Base-by-base conservation (phyloP, 306 rosid genomes). In the Cyclanthera cordifolia region DNA sequence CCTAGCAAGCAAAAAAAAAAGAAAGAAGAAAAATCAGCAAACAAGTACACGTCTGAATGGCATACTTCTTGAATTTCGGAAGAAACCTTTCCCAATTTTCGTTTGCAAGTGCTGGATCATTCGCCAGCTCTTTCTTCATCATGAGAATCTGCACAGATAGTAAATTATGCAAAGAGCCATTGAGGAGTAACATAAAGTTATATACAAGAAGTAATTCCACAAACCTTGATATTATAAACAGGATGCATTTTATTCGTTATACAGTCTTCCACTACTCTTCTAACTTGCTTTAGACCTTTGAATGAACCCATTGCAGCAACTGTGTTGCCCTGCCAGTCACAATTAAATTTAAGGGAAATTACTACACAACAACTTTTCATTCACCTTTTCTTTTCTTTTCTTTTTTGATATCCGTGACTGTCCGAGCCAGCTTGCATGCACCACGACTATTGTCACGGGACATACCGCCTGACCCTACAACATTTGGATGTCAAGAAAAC, bases 41-140 rank as follows among this genome's bases (percentile, higher is more conserved):
- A 49, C 10, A 28, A 68, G 58, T 16, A 30, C 27, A 46, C 2
- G 17, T 11, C 34, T 10, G 28, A 28, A 34, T 28, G 53, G 5
- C 82, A 4, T 89, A 93, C 98, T 86, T 93, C 67, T 89, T 89
- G 79, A 89, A 93, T 60, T 85, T 89, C 6, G 96, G 96, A 79
- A 89, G 96, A 86, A 93, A 93, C 78, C 98, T 82, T 74, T 89
- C 96, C 98, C 98, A 92, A 67, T 76, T 92, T 80, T 92, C 98
- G 2, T 83, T 24, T 6, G 88, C 93, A 51, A 92, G 87, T 24
- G 87, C 80, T n/a, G 96, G 98, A 82, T 92, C 86, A 78, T 87
- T 92, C 74, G 84, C 98, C 67, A 92, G 98, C 79, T 92, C 98
- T 73, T 84, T 93, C 82, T 66, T 87, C 88, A 87, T 81, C 96